Conservation (phyloP, 2,329 filamentous ascomycete species). For the Colletotrichum graminicola region DNA sequence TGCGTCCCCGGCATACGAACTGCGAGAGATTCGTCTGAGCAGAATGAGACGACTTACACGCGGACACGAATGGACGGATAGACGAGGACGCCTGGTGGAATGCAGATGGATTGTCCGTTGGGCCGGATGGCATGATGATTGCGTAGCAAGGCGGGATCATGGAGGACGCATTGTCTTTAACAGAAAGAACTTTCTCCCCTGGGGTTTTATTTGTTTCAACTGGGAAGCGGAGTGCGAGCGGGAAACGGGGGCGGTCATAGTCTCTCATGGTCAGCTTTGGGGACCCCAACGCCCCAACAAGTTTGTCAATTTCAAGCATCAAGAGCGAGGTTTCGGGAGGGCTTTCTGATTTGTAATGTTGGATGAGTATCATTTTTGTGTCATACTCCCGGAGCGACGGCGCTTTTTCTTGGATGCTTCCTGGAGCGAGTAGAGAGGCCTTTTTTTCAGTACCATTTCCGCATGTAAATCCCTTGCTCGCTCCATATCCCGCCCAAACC, state of each 20-base stretch:
- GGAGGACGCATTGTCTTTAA: neutral
- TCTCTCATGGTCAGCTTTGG: neutral
- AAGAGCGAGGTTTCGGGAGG: slow-evolving; percentile 18
- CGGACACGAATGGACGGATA: slow-evolving; percentile 27
- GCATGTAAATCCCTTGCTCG: neutral
- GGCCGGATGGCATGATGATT: neutral
- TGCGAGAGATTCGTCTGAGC: slow-evolving; percentile 9
- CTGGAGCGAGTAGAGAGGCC: neutral
- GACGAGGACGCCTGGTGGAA: too few relatives aligned
- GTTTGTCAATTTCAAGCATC: slow-evolving; percentile 30
- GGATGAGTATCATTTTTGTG: slow-evolving; percentile 13
- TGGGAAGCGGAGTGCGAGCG: slow-evolving; percentile 12
- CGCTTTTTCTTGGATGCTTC: slow-evolving; percentile 6
- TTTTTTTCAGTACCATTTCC: neutral
- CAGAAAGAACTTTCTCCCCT: neutral
- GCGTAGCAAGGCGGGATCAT: neutral
- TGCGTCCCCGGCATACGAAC: neutral
- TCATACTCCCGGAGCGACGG: slow-evolving; percentile 1
- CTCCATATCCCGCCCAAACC: neutral
- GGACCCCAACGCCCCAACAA: slow-evolving; percentile 7
- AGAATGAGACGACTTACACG: slow-evolving; percentile 30
- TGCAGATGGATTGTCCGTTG: neutral
- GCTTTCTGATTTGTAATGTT: slow-evolving; percentile 12
- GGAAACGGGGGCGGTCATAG: neutral
- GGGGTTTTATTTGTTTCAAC: slow-evolving; percentile 24